These are phyloP conservation scores for Paratrypanosoma confusum DNA, from an alignment of 208 protist species.

Conservation along the genomic window DNA sequence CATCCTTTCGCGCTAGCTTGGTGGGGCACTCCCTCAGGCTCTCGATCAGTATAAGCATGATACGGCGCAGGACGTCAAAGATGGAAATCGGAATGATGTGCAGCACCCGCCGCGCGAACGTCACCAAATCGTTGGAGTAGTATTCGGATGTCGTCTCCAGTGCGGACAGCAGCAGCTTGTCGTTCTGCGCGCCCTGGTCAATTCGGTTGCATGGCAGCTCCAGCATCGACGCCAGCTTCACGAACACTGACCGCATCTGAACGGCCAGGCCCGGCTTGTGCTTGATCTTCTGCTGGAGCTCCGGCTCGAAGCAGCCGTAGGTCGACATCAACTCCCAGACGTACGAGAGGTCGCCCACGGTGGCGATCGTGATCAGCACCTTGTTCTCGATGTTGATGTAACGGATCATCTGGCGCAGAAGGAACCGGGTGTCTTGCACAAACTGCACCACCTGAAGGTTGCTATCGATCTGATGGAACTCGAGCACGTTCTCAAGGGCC, in stretches of 20 bases:
- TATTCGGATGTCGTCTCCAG: constrained; percentile 88
- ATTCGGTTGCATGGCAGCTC: constrained; percentile 93
- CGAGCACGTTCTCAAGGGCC: constrained; percentile 94
- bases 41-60: constrained; percentile 90
- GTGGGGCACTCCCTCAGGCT: constrained; percentile 66
- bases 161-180: constrained; percentile 50
- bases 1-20: constrained; percentile 40
- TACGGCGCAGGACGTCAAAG: constrained; percentile 90
- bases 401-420: constrained; percentile 91
- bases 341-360: constrained; percentile 94
- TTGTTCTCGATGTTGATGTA: constrained; percentile 90
- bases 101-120: constrained; percentile 90
- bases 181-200: constrained; percentile 61
- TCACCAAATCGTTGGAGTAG: constrained; percentile 87
- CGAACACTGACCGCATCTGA: constrained; percentile 93
- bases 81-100: constrained; percentile 94
- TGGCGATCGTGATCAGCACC: constrained; percentile 78
- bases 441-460: constrained; percentile 89
- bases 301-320: constrained; percentile 72
- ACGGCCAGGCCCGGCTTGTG: constrained; percentile 82
- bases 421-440: constrained; percentile 76
- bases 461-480: constrained; percentile 91
- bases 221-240: constrained; percentile 94
- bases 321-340: constrained; percentile 90
- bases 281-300: constrained; percentile 93